phyloP scores from a whole-genome alignment of 345 rosid species.

The Rhizophora mangle region DNA sequence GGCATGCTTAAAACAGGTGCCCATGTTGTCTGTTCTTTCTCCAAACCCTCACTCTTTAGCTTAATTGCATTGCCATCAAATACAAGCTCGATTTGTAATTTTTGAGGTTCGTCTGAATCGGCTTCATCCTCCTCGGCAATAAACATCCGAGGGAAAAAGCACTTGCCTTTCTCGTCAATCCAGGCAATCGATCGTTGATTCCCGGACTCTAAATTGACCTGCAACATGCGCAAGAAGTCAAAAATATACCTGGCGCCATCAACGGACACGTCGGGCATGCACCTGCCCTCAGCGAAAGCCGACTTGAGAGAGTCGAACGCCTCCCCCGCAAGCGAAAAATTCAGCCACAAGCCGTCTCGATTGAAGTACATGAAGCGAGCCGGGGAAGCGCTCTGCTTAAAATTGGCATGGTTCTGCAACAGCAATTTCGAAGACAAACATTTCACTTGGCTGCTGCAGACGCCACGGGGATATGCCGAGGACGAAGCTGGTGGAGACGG shows the following conservation, averaged over 20 bases:
- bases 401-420: conserved; percentile 26
- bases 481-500: neutral
- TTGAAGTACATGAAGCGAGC: conserved; percentile 36
- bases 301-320: conserved; percentile 23
- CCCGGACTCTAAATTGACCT: conserved; percentile 35
- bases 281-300: conserved; percentile 28
- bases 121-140: conserved; percentile 16
- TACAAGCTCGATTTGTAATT: conserved; percentile 21
- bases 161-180: conserved; percentile 42
- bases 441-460: neutral
- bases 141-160: conserved; percentile 36
- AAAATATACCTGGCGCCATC: conserved; percentile 36
- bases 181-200: conserved; percentile 43
- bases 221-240: conserved; percentile 45
- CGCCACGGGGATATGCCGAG: neutral
- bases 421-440: conserved; percentile 1
- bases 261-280: conserved; percentile 20
- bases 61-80: conserved; percentile 17
- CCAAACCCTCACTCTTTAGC: conserved; percentile 22
- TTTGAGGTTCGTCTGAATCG: neutral
- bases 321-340: conserved; percentile 20
- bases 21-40: conserved; percentile 23
- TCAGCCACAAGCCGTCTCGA: conserved; percentile 35
- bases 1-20: conserved; percentile 12
- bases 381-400: conserved; percentile 29